Conservation (phyloP, 2,329 filamentous ascomycete genomes). For the Colletotrichum sp. region DNA sequence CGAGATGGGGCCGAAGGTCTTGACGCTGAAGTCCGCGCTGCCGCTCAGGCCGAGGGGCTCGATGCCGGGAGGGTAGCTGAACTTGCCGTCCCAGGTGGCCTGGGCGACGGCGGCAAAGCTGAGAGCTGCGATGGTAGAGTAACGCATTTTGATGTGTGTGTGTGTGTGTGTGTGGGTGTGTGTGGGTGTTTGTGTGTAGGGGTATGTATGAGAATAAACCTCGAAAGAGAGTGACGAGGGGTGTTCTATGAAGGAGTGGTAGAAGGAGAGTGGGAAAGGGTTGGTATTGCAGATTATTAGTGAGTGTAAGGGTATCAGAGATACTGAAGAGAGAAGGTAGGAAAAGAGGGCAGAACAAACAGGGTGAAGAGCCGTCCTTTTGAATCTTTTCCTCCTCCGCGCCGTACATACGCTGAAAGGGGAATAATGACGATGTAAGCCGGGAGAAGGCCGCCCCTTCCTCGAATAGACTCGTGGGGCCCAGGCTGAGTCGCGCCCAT, state of each 20-base stretch:
- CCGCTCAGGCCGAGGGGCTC: constrained; percentile 9
- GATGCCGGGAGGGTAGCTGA: constrained; percentile 26
- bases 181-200: background rate
- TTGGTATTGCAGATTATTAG: constrained; percentile 20
- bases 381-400: background rate
- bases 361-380: constrained; percentile 12
- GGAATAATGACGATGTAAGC: background rate
- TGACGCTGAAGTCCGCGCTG: constrained; percentile 9
- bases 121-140: constrained; percentile 17
- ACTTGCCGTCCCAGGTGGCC: constrained; percentile 21
- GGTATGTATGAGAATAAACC: background rate
- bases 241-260: background rate
- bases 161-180: background rate
- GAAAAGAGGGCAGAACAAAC: background rate
- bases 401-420: background rate
- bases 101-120: constrained; percentile 20
- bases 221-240: background rate
- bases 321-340: constrained; percentile 21
- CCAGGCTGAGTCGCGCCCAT: background rate
- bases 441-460: background rate
- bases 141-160: constrained; percentile 18
- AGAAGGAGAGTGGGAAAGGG: background rate
- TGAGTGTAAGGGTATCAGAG: constrained; percentile 27
- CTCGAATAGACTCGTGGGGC: constrained; percentile 8
- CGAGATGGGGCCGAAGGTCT: constrained; percentile 24